A percentile compares a stretch with the other conserved stretches of the same genome.
Conservation (phyloP, 2,329 filamentous ascomycete genomes). For the Lojkania enalia region DNA sequence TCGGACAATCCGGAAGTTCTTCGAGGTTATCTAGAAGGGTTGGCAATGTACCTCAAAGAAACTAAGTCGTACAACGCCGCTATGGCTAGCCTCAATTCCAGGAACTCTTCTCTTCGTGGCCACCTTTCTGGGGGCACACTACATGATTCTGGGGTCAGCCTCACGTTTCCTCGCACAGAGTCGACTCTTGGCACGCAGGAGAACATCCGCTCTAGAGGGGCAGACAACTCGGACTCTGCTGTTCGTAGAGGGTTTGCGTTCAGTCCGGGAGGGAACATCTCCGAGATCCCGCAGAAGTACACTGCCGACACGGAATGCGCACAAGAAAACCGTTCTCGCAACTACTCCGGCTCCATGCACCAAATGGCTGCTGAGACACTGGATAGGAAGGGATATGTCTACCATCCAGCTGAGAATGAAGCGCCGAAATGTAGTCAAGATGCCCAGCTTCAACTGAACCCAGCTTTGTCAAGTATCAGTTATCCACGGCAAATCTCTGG, state of each 20-base stretch:
- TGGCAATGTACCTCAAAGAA: conserved; percentile 35
- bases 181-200: conserved; percentile 24
- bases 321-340: conserved; percentile 19
- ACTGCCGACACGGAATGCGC: conserved; percentile 18
- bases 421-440: conserved; percentile 20
- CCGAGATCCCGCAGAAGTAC: conserved; percentile 15
- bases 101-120: conserved; percentile 30
- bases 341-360: conserved; percentile 17
- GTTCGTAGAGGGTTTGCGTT: conserved; percentile 21
- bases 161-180: conserved; percentile 27
- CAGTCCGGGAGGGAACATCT: conserved; percentile 14
- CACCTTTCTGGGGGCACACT: conserved; percentile 27
- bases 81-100: conserved; percentile 17
- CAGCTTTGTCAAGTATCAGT: conserved; percentile 11
- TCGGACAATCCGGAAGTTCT: conserved; percentile 37
- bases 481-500: conserved; percentile 28
- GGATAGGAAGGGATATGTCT: conserved; percentile 14
- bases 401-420: conserved; percentile 20
- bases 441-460: conserved; percentile 15
- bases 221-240: conserved; percentile 10
- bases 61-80: conserved; percentile 21
- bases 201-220: conserved; percentile 25
- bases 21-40: conserved; percentile 39
- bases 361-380: conserved; percentile 15
- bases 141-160: conserved; percentile 34